These are phyloP conservation scores for Alternaria rosae DNA, from an alignment of 2,329 filamentous ascomycete species.

Conservation along the genomic window DNA sequence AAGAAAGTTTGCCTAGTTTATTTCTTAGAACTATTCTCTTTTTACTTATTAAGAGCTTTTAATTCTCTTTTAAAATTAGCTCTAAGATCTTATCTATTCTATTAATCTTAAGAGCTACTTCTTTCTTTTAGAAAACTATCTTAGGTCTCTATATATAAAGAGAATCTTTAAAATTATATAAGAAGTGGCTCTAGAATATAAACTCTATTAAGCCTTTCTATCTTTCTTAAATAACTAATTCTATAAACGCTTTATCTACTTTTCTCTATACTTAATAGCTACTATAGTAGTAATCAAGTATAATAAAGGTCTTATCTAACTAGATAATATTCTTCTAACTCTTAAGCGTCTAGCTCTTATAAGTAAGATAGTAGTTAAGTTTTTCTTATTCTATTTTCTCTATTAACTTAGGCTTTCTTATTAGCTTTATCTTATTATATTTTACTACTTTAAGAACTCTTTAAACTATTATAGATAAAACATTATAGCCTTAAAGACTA, in stretches of 20 bases:
- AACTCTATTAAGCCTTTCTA: slow-evolving; percentile 19
- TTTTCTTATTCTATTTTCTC: not conserved
- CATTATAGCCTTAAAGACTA: slow-evolving; percentile 3
- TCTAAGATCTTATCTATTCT: slow-evolving; percentile 13
- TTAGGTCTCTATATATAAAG: slow-evolving; percentile 8
- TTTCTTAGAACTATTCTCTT: slow-evolving; percentile 4
- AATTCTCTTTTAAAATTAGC: slow-evolving; percentile 13
- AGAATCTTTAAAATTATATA: not conserved
- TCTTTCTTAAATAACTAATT: slow-evolving; percentile 12
- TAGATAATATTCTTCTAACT: slow-evolving; percentile 22
- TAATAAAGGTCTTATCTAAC: slow-evolving; percentile 13
- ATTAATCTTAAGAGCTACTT: slow-evolving; percentile 5
- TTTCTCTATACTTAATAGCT: slow-evolving; percentile 13
- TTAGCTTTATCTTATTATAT: slow-evolving; percentile 12
- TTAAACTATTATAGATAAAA: not conserved
- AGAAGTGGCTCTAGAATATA: not conserved
- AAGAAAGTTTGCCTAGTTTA: slow-evolving; percentile 5
- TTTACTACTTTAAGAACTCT: slow-evolving; percentile 1
- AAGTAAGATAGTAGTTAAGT: slow-evolving; percentile 1
- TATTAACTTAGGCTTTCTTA: slow-evolving; percentile 18
- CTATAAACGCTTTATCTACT: slow-evolving; percentile 11
- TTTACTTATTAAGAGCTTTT: slow-evolving; percentile 14
- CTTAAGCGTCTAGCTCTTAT: slow-evolving; percentile 14
- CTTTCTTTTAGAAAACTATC: slow-evolving; percentile 6
- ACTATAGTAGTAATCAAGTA: slow-evolving; percentile 5